Base-by-base conservation (phyloP, 208 protist species). In the Tritrichomonas foetus region DNA sequence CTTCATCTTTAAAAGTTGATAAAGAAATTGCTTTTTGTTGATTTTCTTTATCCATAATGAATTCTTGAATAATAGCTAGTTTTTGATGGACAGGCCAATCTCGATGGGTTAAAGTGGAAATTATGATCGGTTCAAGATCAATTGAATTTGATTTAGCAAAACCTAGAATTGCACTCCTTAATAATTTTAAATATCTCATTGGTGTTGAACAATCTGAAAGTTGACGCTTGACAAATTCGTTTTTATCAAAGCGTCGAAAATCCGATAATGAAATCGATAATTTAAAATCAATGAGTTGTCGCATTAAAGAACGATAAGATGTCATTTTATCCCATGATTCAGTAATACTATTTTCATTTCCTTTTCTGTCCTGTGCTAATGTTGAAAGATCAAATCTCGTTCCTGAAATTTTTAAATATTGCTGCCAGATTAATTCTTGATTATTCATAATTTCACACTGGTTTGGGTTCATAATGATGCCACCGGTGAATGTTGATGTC, bases 81-180 rank as follows among this genome's bases (percentile, higher is more conserved):
- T 89, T 89, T 36, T 89, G 44, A 39, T 13, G 9, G 39, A 89
- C 78, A 57, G 44, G 41, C 78, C 78, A 89, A 39, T 89, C 78
- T 39, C 47, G 33, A 33, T 49, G 44, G 0, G 27, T 36, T 33
- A 89, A 16, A 13, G 78, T 53, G 30, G 44, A 13, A 89, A 57
- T 89, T 25, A 89, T 89, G 1, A 89, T 49, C 1, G 25, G 41
- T n/a, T 33, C 27, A 36, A 89, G 20, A 16, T 27, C 27, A 27
- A 89, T n/a, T 9, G 33, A 47, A 36, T 89, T 89, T 3, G 47
- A 61, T n/a, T n/a, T 44, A 57, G n/a, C 33, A 36, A 89, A 89
- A 39, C 25, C 9, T 27, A 89, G 53, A 36, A 47, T 49, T 14
- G 33, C 27, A 2, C 20, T 49, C 22, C 47, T 25, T 14, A 89